Evolutionary conservation across 106 monocot genomes (phyloP), one percentile per base, ranked within the genome.

Genomic region (Acorus gramineus): DNA sequence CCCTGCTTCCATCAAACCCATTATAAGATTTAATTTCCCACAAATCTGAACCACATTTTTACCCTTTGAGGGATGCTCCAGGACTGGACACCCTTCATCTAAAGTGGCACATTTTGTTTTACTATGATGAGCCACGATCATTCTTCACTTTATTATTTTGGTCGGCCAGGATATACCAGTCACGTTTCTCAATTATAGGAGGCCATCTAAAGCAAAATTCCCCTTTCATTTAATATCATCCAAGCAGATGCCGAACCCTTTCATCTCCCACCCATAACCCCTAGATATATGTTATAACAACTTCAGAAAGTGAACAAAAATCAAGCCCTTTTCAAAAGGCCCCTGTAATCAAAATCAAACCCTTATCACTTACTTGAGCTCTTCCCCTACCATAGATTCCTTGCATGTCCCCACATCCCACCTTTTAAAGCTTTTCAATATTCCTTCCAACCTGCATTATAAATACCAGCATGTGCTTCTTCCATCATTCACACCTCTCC

Each of bases 131-230:
- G 47, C 44, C 46, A 48, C 43, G 7, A 76, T 57, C 55, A 43
- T 56, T 47, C 44, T 45, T 46, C 8, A 28, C 58, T 62, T 49
- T 8, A 64, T 46, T 42, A 45, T 54, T 7, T 7, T 50, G 65
- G 57, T 57, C 74, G 78, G 73, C 68, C 8, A 52, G 57, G 61
- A 67, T 63, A 76, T 76, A 63, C 76, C 49, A 47, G 7, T 43
- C 6, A 49, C 56, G 45, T 28, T 28, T 11, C 5, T 14, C 60
- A 60, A 64, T 72, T 62, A 57, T 67, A 45, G 53, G 3, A 53
- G 3, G 45, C 3, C 4, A n/a, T 6, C 14, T 49, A 44, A 71
- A 63, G 56, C 9, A 12, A 55, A 63, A 62, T 62, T 56, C 61
- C 53, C 62, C 12, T 62, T 13, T 7, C 9, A 28, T 28, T 28